These are phyloP conservation scores for Fusarium nelsonii DNA, from an alignment of 2,329 filamentous ascomycete genomes.

Conservation along the genomic window DNA sequence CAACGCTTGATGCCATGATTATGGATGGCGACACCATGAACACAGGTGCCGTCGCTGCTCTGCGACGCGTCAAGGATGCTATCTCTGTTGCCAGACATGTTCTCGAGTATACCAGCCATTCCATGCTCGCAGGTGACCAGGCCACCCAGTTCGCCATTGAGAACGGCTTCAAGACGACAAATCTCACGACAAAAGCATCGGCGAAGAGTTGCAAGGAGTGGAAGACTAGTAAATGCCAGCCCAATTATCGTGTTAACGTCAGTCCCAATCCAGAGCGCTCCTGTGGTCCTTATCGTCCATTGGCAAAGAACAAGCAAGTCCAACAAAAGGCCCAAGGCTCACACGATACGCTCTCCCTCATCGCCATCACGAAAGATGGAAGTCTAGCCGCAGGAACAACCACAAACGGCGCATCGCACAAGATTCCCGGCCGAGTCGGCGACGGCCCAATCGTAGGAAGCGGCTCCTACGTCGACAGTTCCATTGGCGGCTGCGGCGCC, in stretches of 20 bases:
- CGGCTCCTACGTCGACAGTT: conserved; percentile 67
- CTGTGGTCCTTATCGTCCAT: conserved; percentile 63
- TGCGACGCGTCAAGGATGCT: conserved; percentile 63
- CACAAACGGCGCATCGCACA: conserved; percentile 67
- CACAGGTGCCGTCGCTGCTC: conserved; percentile 64
- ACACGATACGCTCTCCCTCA: conserved; percentile 68
- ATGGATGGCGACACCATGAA: conserved; percentile 68
- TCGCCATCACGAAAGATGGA: conserved; percentile 59
- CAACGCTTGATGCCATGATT: conserved; percentile 69
- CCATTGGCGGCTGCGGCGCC: conserved; percentile 67
- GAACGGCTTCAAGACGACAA: conserved; percentile 63
- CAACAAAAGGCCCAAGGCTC: conserved; percentile 44
- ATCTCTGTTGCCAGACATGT: conserved; percentile 64
- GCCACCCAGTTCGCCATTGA: conserved; percentile 65
- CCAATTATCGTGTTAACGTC: conserved; percentile 64
- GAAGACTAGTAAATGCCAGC: conserved; percentile 59
- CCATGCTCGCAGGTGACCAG: conserved; percentile 64
- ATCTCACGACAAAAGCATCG: conserved; percentile 59
- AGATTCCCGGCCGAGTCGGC: conserved; percentile 67
- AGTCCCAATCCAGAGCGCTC: conserved; percentile 56
- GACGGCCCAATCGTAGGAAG: conserved; percentile 67
- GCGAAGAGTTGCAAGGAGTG: conserved; percentile 57
- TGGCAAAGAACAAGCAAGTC: conserved; percentile 5
- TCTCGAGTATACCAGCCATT: conserved; percentile 64
- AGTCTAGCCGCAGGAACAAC: conserved; percentile 67